These are phyloP conservation scores for Saksenaea oblongispora DNA, from an alignment of 371 early-diverging fungal genomes.

Conservation along the genomic window DNA sequence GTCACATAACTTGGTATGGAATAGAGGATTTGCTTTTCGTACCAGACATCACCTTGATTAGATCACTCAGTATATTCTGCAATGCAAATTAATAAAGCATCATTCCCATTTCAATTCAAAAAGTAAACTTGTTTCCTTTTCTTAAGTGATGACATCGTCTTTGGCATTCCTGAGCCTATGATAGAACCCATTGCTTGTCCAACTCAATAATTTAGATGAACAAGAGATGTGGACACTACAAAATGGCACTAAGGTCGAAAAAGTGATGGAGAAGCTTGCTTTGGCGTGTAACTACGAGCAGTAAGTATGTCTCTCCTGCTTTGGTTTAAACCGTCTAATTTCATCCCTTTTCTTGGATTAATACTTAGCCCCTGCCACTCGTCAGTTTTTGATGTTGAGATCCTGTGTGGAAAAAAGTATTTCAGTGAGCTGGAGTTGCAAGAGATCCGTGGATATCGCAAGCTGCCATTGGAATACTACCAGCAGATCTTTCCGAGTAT, in stretches of 20 bases:
- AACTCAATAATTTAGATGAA: no score
- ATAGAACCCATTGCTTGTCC: no score
- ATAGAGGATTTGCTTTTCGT: no score
- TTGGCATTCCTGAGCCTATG: no score
- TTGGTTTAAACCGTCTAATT: neutral
- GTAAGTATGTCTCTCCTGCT: neutral
- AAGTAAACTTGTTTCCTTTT: no score
- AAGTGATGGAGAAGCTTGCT: neutral
- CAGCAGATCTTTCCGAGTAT: neutral
- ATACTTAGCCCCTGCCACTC: neutral
- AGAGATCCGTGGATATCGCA: neutral
- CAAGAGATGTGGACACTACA: neutral
- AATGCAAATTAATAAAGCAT: no score
- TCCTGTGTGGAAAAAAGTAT: neutral
- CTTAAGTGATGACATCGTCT: no score
- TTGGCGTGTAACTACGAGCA: neutral
- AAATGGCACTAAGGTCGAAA: neutral
- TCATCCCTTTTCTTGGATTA: neutral
- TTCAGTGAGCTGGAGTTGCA: neutral
- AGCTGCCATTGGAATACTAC: neutral
- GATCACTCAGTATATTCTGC: no score
- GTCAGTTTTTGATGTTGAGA: neutral
- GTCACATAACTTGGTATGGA: no score
- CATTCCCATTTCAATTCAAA: no score
- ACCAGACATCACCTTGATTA: no score